Evolutionary conservation across 2,329 filamentous ascomycete species (phyloP), one percentile per base, ranked within the genome.

Genomic region (Stylonectria norvegica): DNA sequence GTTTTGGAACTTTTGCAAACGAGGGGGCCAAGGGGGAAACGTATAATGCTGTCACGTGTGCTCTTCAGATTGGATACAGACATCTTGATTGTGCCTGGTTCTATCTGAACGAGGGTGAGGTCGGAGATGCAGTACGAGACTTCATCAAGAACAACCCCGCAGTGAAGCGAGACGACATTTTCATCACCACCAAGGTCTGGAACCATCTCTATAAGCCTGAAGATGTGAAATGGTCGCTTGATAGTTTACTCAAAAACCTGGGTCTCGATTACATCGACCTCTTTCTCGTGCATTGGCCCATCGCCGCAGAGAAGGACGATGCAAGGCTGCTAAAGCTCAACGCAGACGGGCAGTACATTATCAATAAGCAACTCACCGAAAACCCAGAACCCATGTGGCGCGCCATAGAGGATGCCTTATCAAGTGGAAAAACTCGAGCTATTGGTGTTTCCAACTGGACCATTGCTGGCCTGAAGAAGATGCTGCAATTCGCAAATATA

Each of bases 1-100:
- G 80, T 18, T 83, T 84, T 54, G 80, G 80, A 52, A 83, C 80
- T 52, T 83, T 82, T 56, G 75, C 78, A 60, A 85, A 75, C 61
- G 82, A 86, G 65, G 82, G 61, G 20, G 49, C 61, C 18, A 55
- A 54, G 47, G 54, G 54, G 1, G 54, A 57, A 42, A 57, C 54
- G 22, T 57, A 57, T 48, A 48, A 57, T 29, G 59, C 60, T 25
- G 59, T 66, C 36, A 71, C 38, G 14, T 58, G 62, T 25, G 76
- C 76, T 45, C 62, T 75, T 28, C 61, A 62, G 36, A 51, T 55
- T 18, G 70, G 70, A 19, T 73, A 70, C 50, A 58, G 67, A 32
- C 69, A 72, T 48, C 66, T 73, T 42, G 74, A 78, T 57, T 67
- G 66, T 19, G 73, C 75, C 11, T 66, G 67, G 34, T 61, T 65